phyloP scores from a whole-genome alignment of 164 flowering plant genomes.

The Hamamelis virginiana region DNA sequence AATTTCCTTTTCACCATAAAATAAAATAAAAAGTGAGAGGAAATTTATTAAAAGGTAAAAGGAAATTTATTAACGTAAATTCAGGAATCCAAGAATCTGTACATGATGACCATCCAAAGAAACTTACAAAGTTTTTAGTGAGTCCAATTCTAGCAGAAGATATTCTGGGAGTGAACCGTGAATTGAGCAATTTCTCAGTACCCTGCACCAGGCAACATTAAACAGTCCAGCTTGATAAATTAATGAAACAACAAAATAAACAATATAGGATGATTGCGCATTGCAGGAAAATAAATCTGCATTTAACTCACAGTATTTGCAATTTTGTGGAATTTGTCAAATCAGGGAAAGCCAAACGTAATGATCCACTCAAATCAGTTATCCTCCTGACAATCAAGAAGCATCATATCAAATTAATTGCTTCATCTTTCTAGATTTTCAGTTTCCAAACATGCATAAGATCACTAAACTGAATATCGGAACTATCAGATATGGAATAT shows the following conservation, averaged over 20 bases:
- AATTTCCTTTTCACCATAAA: too few relatives aligned
- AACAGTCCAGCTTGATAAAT: too few relatives aligned
- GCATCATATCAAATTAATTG: conserved; percentile 7
- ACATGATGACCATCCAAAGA: not conserved
- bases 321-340: conserved; percentile 47
- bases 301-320: conserved; percentile 52
- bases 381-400: conserved; percentile 61
- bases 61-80: too few relatives aligned
- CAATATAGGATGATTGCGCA: not conserved
- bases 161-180: conserved; percentile 57
- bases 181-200: conserved; percentile 67
- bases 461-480: not conserved
- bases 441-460: too few relatives aligned
- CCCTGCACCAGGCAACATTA: conserved; percentile 40
- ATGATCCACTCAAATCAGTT: conserved; percentile 62
- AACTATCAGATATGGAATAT: not conserved
- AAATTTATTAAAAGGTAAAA: too few relatives aligned
- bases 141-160: too few relatives aligned
- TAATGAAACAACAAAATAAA: not conserved
- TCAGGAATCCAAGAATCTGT: too few relatives aligned
- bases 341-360: conserved; percentile 46
- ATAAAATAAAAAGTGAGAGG: too few relatives aligned
- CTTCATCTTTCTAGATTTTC: too few relatives aligned
- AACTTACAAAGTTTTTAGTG: conserved; percentile 50
- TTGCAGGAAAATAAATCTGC: not conserved